Evolutionary conservation across 1,284 basidiomycete species (phyloP), one percentile per base, ranked within the genome.

Genomic region (Schizophyllum commune): DNA sequence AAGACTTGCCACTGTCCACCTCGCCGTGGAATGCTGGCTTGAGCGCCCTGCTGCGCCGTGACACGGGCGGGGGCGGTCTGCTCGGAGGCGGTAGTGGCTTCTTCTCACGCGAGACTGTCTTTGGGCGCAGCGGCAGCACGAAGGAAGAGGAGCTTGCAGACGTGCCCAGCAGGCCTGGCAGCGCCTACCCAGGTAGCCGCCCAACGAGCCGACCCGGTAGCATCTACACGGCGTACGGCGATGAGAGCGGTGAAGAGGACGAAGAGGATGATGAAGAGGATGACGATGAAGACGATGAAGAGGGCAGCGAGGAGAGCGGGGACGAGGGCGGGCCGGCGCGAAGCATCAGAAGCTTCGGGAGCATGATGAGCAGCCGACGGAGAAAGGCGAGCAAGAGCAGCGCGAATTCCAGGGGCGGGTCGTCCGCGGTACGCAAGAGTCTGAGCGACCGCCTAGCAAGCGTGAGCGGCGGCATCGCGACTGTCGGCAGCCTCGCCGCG

Each of bases 301-400:
- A 74, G 8, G 75, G 71, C 2, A 75, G 74, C 9, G 69, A 70
- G 4, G 75, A 71, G 4, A 73, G 71, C 8, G 11, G 19, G 13
- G 68, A 66, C 2, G 77, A 73, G 8, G 70, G 69, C 1, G 72
- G 74, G 22, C 74, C 69, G 21, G 68, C 82, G 55, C 79, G 85
- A 73, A 91, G 89, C 67, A 91, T 92, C 60, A 77, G 82, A 65
- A 92, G 88, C 69, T 92, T 94, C 67, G 89, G 89, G 74, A 91
- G 83, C 66, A 91, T 92, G 89, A 78, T 91, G 79, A 85, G 79
- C 68, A 72, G 59, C 77, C 77, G 61, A 70, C 72, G 62, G 69
- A 77, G 69, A 65, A 72, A 65, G 67, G 72, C 39, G 9, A 47
- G 13, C 13, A 47, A 47, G 39, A 67, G 62, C 69, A 66, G 61